Percentiles rank a stretch among this genome's conserved stretches.
phyloP scores from a whole-genome alignment of 2,329 filamentous ascomycete species.

The Fusarium xyrophilum region DNA sequence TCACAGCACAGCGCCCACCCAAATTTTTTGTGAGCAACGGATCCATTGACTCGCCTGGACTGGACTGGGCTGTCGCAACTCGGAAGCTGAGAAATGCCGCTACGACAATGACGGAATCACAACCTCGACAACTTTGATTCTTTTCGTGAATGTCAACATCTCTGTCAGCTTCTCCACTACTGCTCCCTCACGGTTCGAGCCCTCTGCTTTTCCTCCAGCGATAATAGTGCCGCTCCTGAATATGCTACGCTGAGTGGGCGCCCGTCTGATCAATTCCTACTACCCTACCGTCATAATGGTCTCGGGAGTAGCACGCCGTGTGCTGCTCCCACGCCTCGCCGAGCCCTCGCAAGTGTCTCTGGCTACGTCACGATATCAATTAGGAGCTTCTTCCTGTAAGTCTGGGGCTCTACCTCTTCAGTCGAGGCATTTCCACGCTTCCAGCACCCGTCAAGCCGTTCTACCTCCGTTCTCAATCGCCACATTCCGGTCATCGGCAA shows the following conservation, averaged over 20 bases:
- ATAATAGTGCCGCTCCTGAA: constrained; percentile 38
- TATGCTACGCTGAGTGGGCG: constrained; percentile 41
- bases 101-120: constrained; percentile 46
- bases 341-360: constrained; percentile 42
- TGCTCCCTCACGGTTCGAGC: constrained; percentile 4
- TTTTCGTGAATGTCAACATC: constrained; percentile 22
- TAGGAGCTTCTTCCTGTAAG: constrained; percentile 28
- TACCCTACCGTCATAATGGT: constrained; percentile 51
- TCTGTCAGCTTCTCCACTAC: constrained; percentile 17
- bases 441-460: constrained; percentile 22
- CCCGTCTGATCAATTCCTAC: constrained; percentile 29
- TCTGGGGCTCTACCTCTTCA: constrained; percentile 26
- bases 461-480: constrained; percentile 41
- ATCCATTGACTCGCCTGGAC: background rate
- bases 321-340: constrained; percentile 57
- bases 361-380: constrained; percentile 34
- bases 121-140: constrained; percentile 35
- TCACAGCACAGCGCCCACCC: constrained; percentile 22
- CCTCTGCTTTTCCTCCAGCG: constrained; percentile 6
- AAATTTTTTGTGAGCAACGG: constrained; percentile 29
- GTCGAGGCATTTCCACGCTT: constrained; percentile 29
- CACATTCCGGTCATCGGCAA: constrained; percentile 31
- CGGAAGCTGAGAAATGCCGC: constrained; percentile 46
- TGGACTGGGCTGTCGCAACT: constrained; percentile 33
- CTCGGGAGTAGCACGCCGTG: constrained; percentile 57